Conservation (phyloP, 345 rosid genomes). For the Gossypioides kirkii region DNA sequence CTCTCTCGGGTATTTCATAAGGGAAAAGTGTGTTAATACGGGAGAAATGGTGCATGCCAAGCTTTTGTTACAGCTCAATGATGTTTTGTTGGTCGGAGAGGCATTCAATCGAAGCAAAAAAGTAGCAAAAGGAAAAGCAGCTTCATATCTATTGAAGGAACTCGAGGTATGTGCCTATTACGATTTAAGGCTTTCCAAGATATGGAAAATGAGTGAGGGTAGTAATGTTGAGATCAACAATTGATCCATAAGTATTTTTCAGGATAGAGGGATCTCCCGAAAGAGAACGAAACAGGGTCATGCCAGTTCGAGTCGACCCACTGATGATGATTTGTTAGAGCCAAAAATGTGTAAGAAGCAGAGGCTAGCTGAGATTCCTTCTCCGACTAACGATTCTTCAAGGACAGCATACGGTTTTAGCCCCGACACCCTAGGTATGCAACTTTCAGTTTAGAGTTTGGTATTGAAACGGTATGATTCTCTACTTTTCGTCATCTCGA, state of each 20-base stretch:
- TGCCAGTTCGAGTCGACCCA: slow-evolving; percentile 12
- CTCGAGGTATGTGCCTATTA: slow-evolving; percentile 56
- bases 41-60: slow-evolving; percentile 55
- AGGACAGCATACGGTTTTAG: slow-evolving; percentile 11
- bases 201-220: not conserved
- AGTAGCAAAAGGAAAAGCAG: slow-evolving; percentile 79
- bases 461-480: no score
- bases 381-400: slow-evolving; percentile 7
- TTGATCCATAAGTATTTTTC: slow-evolving; percentile 6
- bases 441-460: not conserved
- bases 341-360: slow-evolving; percentile 23
- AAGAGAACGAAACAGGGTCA: slow-evolving; percentile 31
- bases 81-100: slow-evolving; percentile 54
- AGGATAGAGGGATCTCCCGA: slow-evolving; percentile 56
- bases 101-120: slow-evolving; percentile 61
- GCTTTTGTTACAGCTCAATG: slow-evolving; percentile 60
- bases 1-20: slow-evolving; percentile 62
- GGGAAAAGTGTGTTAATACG: slow-evolving; percentile 33
- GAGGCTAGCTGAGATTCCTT: slow-evolving; percentile 25
- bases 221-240: not conserved
- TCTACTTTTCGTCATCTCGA: no score
- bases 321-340: slow-evolving; percentile 22
- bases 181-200: slow-evolving; percentile 2
- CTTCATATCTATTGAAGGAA: slow-evolving; percentile 58
- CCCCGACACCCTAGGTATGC: slow-evolving; percentile 33